Evolutionary conservation across 345 rosid genomes (phyloP).

Genomic region (Melastoma malabathricum): DNA sequence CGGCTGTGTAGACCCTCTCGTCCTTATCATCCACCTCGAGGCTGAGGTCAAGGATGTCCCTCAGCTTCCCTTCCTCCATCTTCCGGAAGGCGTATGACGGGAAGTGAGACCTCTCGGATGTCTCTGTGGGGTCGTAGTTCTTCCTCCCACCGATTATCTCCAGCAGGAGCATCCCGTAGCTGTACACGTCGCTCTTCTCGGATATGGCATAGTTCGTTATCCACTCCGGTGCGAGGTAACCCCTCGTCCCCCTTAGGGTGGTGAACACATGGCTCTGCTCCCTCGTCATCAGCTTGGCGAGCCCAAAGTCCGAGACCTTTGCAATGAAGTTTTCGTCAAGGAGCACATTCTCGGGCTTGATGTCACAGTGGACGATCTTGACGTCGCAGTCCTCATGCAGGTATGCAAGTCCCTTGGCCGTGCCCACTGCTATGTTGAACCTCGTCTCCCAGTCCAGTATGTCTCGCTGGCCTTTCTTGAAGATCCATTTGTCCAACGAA

Average conservation of each 20-base stretch:
- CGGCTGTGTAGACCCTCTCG: conserved; percentile 31
- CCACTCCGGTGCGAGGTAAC: conserved; percentile 95
- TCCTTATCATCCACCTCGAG: conserved; percentile 31
- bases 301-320: conserved; percentile 92
- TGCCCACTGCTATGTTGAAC: conserved; percentile 71
- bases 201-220: conserved; percentile 84
- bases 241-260: conserved; percentile 81
- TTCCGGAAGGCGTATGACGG: conserved; percentile 77
- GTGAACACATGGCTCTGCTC: conserved; percentile 94
- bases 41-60: conserved; percentile 48
- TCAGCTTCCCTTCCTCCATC: conserved; percentile 77
- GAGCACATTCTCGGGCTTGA: conserved; percentile 88
- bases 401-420: conserved; percentile 90
- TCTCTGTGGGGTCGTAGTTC: conserved; percentile 44
- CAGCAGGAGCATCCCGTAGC: conserved; percentile 82
- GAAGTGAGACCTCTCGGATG: conserved; percentile 71
- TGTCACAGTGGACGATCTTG: conserved; percentile 80
- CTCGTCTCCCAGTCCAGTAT: conserved; percentile 70
- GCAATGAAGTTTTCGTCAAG: conserved; percentile 62
- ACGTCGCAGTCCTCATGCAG: conserved; percentile 89
- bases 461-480: conserved; percentile 33
- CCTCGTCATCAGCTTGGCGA: conserved; percentile 83
- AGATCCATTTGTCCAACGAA: conserved; percentile 82
- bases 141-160: conserved; percentile 89
- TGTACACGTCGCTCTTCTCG: conserved; percentile 86